Conservation (phyloP, 2,329 filamentous ascomycete species). For the Coniochaeta sp. region DNA sequence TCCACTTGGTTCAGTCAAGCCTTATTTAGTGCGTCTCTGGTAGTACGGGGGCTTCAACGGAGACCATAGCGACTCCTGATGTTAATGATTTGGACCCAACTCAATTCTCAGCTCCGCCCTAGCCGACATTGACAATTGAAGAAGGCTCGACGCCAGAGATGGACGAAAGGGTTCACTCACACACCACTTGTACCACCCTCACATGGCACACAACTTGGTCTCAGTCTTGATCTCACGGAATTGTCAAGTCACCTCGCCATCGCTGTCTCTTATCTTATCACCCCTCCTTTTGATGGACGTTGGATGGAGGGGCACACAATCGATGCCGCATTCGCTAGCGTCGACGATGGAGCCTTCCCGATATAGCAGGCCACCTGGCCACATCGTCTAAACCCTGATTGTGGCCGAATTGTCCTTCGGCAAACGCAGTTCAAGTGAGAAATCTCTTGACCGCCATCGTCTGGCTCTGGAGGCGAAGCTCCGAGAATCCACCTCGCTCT, state of each 20-base stretch:
- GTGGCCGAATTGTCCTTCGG: not conserved
- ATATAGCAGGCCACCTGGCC: not conserved
- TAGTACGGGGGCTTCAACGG: not conserved
- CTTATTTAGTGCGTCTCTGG: not conserved
- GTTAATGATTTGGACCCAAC: not conserved
- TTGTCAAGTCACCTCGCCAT: not conserved
- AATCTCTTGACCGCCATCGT: not conserved
- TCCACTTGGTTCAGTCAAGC: not conserved
- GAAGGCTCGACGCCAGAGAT: not conserved
- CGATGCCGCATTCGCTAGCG: not conserved
- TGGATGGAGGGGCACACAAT: constrained; percentile 6
- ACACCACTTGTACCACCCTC: not conserved
- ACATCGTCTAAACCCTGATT: not conserved
- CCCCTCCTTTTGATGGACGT: constrained; percentile 6
- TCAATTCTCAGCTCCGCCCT: not conserved
- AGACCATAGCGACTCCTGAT: not conserved
- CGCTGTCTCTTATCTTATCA: constrained; percentile 11
- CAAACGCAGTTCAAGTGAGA: not conserved
- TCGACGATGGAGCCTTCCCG: not conserved
- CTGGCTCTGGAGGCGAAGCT: not conserved
- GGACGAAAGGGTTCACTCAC: not conserved
- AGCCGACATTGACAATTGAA: not conserved
- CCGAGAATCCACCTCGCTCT: not conserved
- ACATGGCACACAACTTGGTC: not conserved
- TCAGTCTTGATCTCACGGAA: not conserved